Conservation (phyloP, 2,329 filamentous ascomycete genomes). For the Epichloe gansuensis region DNA sequence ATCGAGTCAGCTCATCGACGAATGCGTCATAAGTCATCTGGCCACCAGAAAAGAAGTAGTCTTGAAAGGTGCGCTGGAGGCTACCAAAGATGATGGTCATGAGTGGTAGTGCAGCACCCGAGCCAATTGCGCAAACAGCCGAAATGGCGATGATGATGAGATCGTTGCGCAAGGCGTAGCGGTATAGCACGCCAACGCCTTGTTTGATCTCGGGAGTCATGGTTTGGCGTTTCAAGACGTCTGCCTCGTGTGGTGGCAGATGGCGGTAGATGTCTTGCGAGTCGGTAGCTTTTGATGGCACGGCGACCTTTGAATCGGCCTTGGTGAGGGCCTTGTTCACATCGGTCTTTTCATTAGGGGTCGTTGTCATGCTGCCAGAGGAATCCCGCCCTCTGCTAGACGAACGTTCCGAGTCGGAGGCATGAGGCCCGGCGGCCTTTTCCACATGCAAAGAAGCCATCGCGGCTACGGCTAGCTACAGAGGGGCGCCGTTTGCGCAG, state of each 20-base stretch:
- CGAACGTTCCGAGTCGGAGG: slow-evolving; percentile 2
- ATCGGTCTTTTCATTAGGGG: slow-evolving; percentile 1
- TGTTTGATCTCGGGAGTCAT: slow-evolving; percentile 50
- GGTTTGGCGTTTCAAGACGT: slow-evolving; percentile 56
- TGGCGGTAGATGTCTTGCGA: slow-evolving; percentile 44
- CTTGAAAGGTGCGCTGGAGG: slow-evolving; percentile 58
- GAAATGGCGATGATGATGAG: slow-evolving; percentile 49
- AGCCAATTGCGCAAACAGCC: slow-evolving; percentile 51
- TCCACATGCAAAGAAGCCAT: slow-evolving; percentile 3
- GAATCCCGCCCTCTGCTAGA: slow-evolving; percentile 3
- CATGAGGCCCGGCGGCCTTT: neutral
- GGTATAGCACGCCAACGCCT: slow-evolving; percentile 51
- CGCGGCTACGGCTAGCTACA: neutral
- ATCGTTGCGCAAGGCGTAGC: slow-evolving; percentile 57
- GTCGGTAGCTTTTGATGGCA: slow-evolving; percentile 21
- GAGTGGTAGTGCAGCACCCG: slow-evolving; percentile 61
- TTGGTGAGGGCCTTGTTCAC: slow-evolving; percentile 6
- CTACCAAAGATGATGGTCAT: slow-evolving; percentile 77
- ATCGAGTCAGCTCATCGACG: slow-evolving; percentile 41
- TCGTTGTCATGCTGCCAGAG: slow-evolving; percentile 3
- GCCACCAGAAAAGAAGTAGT: slow-evolving; percentile 38
- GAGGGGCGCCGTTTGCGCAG: slow-evolving; percentile 3
- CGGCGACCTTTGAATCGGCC: slow-evolving; percentile 8
- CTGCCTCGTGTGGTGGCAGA: slow-evolving; percentile 51
- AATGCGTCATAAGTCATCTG: slow-evolving; percentile 41